A percentile compares a stretch with the other conserved stretches of the same genome.
Evolutionary conservation across 768 basidiomycete genomes (phyloP).

Genomic region (Tylopilus sp.): DNA sequence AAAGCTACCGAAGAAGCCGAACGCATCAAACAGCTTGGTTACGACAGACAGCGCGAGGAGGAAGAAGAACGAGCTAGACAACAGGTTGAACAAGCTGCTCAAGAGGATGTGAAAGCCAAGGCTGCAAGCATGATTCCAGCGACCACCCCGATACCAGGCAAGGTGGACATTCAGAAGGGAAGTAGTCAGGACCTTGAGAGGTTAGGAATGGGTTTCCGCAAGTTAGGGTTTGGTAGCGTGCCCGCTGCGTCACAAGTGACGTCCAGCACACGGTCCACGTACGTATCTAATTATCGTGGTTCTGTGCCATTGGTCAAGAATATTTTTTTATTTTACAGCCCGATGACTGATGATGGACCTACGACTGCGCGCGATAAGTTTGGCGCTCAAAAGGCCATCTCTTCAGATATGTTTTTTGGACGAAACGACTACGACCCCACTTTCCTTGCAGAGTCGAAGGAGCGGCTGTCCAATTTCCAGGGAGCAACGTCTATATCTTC

Average conservation of each 20-base stretch:
- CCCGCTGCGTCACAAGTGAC: constrained; percentile 58
- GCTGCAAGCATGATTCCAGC: constrained; percentile 24
- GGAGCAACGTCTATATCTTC: constrained; percentile 94
- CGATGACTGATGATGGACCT: constrained; percentile 52
- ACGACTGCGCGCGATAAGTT: constrained; percentile 90
- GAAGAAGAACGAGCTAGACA: constrained; percentile 74
- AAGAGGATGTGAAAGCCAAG: constrained; percentile 28
- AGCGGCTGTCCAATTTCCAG: constrained; percentile 78
- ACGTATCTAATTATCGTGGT: constrained; percentile 1
- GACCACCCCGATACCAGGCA: constrained; percentile 23
- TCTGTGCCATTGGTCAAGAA: background rate
- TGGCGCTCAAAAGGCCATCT: constrained; percentile 90
- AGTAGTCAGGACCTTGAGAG: constrained; percentile 51
- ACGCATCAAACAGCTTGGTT: constrained; percentile 86
- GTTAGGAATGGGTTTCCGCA: constrained; percentile 68
- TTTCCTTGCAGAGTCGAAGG: constrained; percentile 70
- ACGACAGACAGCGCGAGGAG: constrained; percentile 82
- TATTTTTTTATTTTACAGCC: constrained; percentile 12
- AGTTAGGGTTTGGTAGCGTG: constrained; percentile 82
- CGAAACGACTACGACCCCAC: constrained; percentile 81
- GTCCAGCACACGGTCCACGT: constrained; percentile 43
- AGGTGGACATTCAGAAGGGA: constrained; percentile 35
- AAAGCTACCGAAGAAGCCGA: constrained; percentile 92
- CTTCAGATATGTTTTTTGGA: constrained; percentile 97
- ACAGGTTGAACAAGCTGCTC: constrained; percentile 49